phyloP scores from a whole-genome alignment of 2,329 filamentous ascomycete species.

The Thelonectria discophora region DNA sequence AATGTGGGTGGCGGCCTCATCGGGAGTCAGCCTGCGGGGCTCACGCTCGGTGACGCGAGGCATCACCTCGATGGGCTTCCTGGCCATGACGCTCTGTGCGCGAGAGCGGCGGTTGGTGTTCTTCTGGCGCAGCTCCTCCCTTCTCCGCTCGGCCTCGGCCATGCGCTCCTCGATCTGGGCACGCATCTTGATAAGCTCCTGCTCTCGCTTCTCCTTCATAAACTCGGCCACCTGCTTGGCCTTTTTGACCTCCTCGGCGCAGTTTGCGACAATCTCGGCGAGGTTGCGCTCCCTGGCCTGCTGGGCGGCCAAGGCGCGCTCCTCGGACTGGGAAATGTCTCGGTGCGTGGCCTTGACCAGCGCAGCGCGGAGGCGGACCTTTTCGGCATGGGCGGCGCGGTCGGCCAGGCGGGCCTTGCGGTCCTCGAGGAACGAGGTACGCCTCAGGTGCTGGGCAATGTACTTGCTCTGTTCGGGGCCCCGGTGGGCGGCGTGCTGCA shows the following conservation, averaged over 20 bases:
- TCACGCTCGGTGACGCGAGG: constrained; percentile 62
- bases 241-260: constrained; percentile 83
- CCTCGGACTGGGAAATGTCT: constrained; percentile 74
- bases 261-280: constrained; percentile 81
- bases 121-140: constrained; percentile 69
- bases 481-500: constrained; percentile 60
- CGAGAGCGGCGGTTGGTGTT: constrained; percentile 62
- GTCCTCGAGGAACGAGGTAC: constrained; percentile 82
- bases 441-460: constrained; percentile 80
- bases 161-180: constrained; percentile 82
- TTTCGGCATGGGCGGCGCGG: constrained; percentile 82
- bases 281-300: constrained; percentile 82
- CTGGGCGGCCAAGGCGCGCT: constrained; percentile 79
- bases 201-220: constrained; percentile 82
- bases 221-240: constrained; percentile 85
- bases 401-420: constrained; percentile 83
- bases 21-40: constrained; percentile 58
- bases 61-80: constrained; percentile 59
- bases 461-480: constrained; percentile 76
- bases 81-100: constrained; percentile 60
- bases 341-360: constrained; percentile 74
- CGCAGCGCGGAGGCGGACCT: constrained; percentile 79
- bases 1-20: constrained; percentile 71
- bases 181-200: constrained; percentile 74
- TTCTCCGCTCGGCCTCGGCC: constrained; percentile 77